Evolutionary conservation across 257 asterid genomes (phyloP).

Genomic region (Datura wrightii): DNA sequence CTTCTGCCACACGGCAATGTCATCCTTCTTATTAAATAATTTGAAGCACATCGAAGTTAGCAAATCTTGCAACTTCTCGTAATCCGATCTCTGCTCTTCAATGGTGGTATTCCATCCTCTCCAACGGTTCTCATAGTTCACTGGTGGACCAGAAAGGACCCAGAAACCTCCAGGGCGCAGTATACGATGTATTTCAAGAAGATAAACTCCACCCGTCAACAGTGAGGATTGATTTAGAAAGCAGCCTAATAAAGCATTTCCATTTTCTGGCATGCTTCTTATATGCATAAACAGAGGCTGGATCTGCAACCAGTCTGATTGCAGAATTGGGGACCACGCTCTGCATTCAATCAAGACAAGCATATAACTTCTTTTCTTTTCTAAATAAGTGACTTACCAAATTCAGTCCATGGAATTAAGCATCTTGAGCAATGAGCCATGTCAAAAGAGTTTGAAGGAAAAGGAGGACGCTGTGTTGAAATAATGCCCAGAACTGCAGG

Average conservation of each 20-base stretch:
- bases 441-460: slow-evolving; percentile 93
- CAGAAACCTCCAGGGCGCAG: slow-evolving; percentile 99
- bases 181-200: slow-evolving; percentile 87
- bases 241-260: slow-evolving; percentile 7
- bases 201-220: slow-evolving; percentile 91
- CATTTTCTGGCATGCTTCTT: background rate
- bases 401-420: slow-evolving; percentile 99
- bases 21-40: slow-evolving; percentile 84
- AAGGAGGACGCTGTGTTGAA: slow-evolving; percentile 97
- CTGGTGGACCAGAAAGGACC: slow-evolving; percentile 98
- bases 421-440: slow-evolving; percentile 99
- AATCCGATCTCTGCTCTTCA: slow-evolving; percentile 88
- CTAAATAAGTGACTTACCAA: slow-evolving; percentile 54
- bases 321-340: background rate
- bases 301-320: background rate
- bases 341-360: background rate
- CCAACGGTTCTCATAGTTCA: slow-evolving; percentile 92
- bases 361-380: background rate
- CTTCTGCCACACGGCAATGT: slow-evolving; percentile 97
- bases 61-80: slow-evolving; percentile 79
- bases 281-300: background rate
- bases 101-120: slow-evolving; percentile 97
- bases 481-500: slow-evolving; percentile 95
- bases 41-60: slow-evolving; percentile 92
- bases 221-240: slow-evolving; percentile 17